Conservation (phyloP, 352 stramenopile genomes). For the Phytopythium kandeliae region DNA sequence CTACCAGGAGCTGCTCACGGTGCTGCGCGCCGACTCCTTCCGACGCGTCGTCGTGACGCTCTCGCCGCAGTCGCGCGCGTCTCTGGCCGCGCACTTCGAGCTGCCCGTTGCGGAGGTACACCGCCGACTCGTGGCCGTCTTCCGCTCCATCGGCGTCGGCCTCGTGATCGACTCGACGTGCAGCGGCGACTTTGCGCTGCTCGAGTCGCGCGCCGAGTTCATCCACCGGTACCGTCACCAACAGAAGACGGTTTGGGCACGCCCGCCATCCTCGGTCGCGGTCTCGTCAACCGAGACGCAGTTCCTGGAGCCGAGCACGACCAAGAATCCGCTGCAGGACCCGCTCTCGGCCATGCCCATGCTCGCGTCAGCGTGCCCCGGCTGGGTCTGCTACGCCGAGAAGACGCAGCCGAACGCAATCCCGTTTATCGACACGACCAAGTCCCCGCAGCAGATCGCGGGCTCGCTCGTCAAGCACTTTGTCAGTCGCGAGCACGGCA, state of each 20-base stretch:
- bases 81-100: conserved; percentile 76
- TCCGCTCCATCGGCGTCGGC: conserved; percentile 80
- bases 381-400: conserved; percentile 97
- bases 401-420: conserved; percentile 95
- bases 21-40: conserved; percentile 36
- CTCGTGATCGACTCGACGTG: conserved; percentile 91
- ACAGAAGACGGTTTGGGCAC: conserved; percentile 57
- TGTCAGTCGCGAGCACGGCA: conserved; percentile 49
- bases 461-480: conserved; percentile 79
- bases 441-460: conserved; percentile 95
- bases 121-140: conserved; percentile 70
- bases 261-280: conserved; percentile 63
- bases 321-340: conserved; percentile 50
- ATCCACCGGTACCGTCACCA: conserved; percentile 78
- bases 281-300: conserved; percentile 64
- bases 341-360: conserved; percentile 83
- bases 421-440: conserved; percentile 93
- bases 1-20: conserved; percentile 81
- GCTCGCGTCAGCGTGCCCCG: conserved; percentile 94
- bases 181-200: conserved; percentile 89
- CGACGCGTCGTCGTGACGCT: conserved; percentile 82
- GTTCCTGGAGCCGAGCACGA: conserved; percentile 51
- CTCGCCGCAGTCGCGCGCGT: conserved; percentile 85
- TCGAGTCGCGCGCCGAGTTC: conserved; percentile 91
- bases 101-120: conserved; percentile 62